Evolutionary conservation across 176 grass and related monocot genomes (phyloP).

Genomic region (Hsuehochloa calcarea): DNA sequence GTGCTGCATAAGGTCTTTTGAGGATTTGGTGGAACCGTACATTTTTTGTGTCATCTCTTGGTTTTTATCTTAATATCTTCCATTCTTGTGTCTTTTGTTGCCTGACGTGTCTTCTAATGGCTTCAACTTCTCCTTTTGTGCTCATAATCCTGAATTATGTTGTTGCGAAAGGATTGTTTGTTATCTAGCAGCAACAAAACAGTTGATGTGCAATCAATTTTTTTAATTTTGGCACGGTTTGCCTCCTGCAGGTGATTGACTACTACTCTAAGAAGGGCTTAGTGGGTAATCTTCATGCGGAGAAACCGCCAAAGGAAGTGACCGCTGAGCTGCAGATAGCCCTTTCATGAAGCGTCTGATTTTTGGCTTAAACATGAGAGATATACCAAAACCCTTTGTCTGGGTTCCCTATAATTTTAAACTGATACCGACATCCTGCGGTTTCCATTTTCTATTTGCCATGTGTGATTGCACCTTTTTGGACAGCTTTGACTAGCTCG

Average conservation of each 20-base stretch:
- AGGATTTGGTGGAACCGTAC: background rate
- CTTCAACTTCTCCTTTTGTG: background rate
- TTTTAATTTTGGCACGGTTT: conserved; percentile 25
- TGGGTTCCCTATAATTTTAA: conserved; percentile 37
- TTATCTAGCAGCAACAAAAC: background rate
- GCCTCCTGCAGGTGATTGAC: conserved; percentile 54
- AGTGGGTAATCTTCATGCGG: conserved; percentile 69
- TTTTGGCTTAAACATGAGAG: conserved; percentile 24
- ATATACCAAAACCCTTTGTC: conserved; percentile 29
- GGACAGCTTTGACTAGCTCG: conserved; percentile 29
- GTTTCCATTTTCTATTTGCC: conserved; percentile 32
- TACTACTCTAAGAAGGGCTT: conserved; percentile 28
- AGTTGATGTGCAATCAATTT: background rate
- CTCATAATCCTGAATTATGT: background rate
- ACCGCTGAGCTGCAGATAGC: conserved; percentile 67
- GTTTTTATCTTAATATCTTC: background rate
- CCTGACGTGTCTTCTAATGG: background rate
- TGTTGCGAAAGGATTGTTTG: background rate
- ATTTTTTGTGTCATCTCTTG: background rate
- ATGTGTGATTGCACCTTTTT: conserved; percentile 9
- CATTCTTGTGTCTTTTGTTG: background rate
- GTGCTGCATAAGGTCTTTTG: background rate
- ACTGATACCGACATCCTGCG: conserved; percentile 25
- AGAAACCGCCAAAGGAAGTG: conserved; percentile 82
- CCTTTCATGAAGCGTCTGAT: conserved; percentile 47